Percentiles rank a stretch among this genome's conserved stretches.
These are phyloP conservation scores for Stephania japonica DNA, from an alignment of 164 flowering plant genomes.

Conservation along the genomic window DNA sequence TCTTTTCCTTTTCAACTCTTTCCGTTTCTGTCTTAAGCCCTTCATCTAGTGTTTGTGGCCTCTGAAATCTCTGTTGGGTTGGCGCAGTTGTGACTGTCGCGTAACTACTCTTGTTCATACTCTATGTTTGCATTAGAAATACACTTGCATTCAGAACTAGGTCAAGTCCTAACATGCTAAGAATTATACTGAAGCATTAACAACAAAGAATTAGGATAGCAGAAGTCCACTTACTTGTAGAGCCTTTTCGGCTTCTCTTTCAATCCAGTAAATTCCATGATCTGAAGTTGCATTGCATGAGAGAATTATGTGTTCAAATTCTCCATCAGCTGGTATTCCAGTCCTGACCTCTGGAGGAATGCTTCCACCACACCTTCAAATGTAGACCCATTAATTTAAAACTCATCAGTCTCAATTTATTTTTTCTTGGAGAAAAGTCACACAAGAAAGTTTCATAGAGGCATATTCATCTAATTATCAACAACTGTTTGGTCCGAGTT, in stretches of 20 bases:
- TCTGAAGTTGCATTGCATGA: constrained; percentile 90
- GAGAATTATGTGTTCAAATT: constrained; percentile 90
- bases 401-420: too few relatives aligned
- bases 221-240: constrained; percentile 46
- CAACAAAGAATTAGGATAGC: background rate
- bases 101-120: constrained; percentile 36
- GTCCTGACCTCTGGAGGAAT: constrained; percentile 91
- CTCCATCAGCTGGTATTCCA: constrained; percentile 89
- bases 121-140: constrained; percentile 24
- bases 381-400: background rate
- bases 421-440: too few relatives aligned
- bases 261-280: constrained; percentile 88
- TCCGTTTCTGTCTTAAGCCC: constrained; percentile 86
- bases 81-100: constrained; percentile 53
- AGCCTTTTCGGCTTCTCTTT: constrained; percentile 78
- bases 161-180: too few relatives aligned
- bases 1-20: constrained; percentile 35
- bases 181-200: background rate
- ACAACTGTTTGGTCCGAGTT: too few relatives aligned
- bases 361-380: constrained; percentile 78
- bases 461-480: too few relatives aligned
- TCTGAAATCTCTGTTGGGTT: constrained; percentile 44
- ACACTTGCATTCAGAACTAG: too few relatives aligned
- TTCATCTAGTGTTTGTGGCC: constrained; percentile 52
- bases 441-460: too few relatives aligned